Conservation (phyloP, 2,329 filamentous ascomycete species). For the Endocalyx cinctus region DNA sequence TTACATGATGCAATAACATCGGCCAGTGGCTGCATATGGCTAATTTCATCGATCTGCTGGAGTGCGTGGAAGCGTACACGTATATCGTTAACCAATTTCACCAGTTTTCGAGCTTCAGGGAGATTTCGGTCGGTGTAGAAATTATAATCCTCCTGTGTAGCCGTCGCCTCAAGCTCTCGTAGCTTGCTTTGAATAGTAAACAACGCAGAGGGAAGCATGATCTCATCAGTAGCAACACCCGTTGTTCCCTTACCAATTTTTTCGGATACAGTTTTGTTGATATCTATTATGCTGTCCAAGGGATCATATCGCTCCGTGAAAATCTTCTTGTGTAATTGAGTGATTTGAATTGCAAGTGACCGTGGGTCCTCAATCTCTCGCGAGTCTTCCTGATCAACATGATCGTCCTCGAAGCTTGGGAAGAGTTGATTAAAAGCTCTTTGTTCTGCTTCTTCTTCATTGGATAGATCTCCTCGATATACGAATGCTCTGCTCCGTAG, state of each 20-base stretch:
- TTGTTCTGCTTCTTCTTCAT: constrained; percentile 69
- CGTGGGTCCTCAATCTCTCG: constrained; percentile 39
- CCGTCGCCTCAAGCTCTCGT: constrained; percentile 35
- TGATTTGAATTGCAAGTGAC: constrained; percentile 54
- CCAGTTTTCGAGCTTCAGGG: constrained; percentile 67
- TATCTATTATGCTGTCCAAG: constrained; percentile 35
- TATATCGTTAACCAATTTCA: constrained; percentile 64
- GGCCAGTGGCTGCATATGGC: constrained; percentile 68
- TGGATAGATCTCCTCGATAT: constrained; percentile 72
- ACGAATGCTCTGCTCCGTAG: constrained; percentile 74
- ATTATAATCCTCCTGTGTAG: constrained; percentile 59
- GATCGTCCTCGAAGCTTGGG: constrained; percentile 65
- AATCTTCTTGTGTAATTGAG: constrained; percentile 54
- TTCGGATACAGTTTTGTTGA: constrained; percentile 41
- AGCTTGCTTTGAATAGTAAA: constrained; percentile 61
- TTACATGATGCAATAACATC: constrained; percentile 75
- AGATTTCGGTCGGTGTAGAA: constrained; percentile 86
- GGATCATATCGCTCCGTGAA: constrained; percentile 41
- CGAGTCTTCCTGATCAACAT: constrained; percentile 34
- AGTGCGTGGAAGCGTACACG: constrained; percentile 70
- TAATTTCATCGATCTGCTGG: constrained; percentile 59
- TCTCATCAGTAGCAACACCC: constrained; percentile 38
- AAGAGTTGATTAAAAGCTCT: constrained; percentile 78
- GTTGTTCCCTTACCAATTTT: constrained; percentile 28
- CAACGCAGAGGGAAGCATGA: constrained; percentile 62